Evolutionary conservation across 1,284 basidiomycete species (phyloP).

Genomic region (Rhizopogon hawkerae): DNA sequence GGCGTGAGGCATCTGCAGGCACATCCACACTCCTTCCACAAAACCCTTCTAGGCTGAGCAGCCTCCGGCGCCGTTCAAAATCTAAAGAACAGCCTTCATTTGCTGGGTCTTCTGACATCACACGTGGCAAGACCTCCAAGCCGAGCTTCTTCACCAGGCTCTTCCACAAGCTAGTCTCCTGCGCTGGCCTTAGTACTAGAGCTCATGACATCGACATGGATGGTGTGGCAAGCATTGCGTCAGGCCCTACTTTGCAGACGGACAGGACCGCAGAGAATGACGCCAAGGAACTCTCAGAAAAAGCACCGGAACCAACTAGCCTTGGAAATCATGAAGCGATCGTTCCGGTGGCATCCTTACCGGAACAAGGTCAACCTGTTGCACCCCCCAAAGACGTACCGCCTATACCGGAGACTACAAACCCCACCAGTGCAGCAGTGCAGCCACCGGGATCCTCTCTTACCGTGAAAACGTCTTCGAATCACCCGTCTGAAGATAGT

Average conservation of each 20-base stretch:
- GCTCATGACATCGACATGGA: conserved; percentile 1
- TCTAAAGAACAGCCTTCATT: neutral
- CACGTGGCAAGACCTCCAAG: neutral
- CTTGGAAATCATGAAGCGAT: neutral
- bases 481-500: conserved; percentile 39
- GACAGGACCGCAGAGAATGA: neutral
- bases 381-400: neutral
- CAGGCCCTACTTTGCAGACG: neutral
- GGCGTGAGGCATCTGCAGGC: neutral
- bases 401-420: conserved; percentile 29
- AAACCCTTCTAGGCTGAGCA: neutral
- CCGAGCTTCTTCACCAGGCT: neutral
- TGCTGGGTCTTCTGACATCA: neutral
- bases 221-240: neutral
- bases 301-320: neutral
- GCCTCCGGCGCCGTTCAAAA: neutral
- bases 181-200: neutral
- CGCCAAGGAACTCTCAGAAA: neutral
- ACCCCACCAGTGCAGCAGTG: conserved; percentile 39
- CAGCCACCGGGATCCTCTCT: conserved; percentile 42
- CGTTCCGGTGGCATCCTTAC: neutral
- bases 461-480: neutral
- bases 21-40: neutral
- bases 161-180: neutral
- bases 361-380: neutral